A percentile compares a stretch with the other conserved stretches of the same genome.
These are phyloP conservation scores for Musa troglodytarum DNA, from an alignment of 176 grass and related monocot genomes.

Conservation along the genomic window DNA sequence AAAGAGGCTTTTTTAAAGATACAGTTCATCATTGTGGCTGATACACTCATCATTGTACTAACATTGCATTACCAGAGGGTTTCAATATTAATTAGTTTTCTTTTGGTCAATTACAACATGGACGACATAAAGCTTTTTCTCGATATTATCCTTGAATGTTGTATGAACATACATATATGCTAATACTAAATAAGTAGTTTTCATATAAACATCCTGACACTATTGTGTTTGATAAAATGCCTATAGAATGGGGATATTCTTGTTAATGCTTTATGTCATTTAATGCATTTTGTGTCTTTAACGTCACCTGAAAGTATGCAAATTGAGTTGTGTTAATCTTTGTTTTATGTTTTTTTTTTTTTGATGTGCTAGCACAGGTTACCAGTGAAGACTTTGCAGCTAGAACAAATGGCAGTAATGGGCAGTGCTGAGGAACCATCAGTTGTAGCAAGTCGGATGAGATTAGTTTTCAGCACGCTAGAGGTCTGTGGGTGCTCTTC, in stretches of 20 bases:
- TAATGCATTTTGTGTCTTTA: background rate
- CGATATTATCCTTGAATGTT: background rate
- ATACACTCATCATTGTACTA: no score
- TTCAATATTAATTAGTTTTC: background rate
- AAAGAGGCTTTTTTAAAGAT: background rate
- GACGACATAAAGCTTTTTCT: background rate
- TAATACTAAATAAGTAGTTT: background rate
- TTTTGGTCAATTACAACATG: background rate
- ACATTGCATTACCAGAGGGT: no score
- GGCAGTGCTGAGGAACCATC: constrained; percentile 76
- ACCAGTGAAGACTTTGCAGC: constrained; percentile 82
- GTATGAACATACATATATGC: background rate
- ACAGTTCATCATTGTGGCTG: no score
- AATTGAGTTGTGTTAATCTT: background rate
- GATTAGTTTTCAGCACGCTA: constrained; percentile 87
- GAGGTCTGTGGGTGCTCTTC: constrained; percentile 44
- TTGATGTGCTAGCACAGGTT: constrained; percentile 35
- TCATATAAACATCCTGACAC: background rate
- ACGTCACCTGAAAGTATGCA: background rate
- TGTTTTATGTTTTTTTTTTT: background rate
- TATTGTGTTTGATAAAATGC: background rate
- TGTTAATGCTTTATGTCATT: background rate
- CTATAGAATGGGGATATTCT: background rate
- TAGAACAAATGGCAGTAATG: constrained; percentile 86
- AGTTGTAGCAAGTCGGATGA: constrained; percentile 83